Percentiles rank a stretch among this genome's conserved stretches.
Conservation (phyloP, 1,284 basidiomycete genomes). For the Ganoderma meredithae region DNA sequence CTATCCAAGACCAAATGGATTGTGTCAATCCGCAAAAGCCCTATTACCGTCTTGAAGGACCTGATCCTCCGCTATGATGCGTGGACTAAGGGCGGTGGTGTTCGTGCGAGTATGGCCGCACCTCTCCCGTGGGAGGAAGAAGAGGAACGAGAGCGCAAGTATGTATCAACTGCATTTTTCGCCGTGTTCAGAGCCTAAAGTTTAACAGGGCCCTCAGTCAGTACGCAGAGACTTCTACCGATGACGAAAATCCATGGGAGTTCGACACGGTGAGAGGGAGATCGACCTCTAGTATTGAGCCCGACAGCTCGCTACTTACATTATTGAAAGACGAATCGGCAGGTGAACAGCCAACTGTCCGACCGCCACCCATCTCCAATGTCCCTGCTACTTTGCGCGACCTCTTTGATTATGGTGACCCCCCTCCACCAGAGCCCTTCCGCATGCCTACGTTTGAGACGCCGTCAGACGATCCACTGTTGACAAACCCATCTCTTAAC, state of each 20-base stretch:
- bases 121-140: constrained; percentile 77
- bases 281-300: constrained; percentile 37
- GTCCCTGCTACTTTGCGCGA: constrained; percentile 75
- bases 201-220: constrained; percentile 20
- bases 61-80: constrained; percentile 78
- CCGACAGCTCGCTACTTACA: constrained; percentile 26
- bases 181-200: not conserved
- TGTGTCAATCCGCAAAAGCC: constrained; percentile 75
- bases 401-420: constrained; percentile 67
- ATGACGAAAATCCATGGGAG: constrained; percentile 72
- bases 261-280: constrained; percentile 75
- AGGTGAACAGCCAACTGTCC: constrained; percentile 51
- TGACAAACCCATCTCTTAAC: constrained; percentile 38
- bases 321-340: constrained; percentile 26
- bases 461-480: constrained; percentile 25
- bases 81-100: constrained; percentile 84
- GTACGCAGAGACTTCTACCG: constrained; percentile 31
- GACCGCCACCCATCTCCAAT: constrained; percentile 50
- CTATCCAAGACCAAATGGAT: constrained; percentile 95
- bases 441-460: constrained; percentile 46
- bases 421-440: constrained; percentile 49
- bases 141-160: constrained; percentile 53
- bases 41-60: constrained; percentile 82
- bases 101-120: constrained; percentile 81
- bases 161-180: constrained; percentile 42